Conservation (phyloP, 495 filamentous ascomycete genomes). For the Penicillium taxi region DNA sequence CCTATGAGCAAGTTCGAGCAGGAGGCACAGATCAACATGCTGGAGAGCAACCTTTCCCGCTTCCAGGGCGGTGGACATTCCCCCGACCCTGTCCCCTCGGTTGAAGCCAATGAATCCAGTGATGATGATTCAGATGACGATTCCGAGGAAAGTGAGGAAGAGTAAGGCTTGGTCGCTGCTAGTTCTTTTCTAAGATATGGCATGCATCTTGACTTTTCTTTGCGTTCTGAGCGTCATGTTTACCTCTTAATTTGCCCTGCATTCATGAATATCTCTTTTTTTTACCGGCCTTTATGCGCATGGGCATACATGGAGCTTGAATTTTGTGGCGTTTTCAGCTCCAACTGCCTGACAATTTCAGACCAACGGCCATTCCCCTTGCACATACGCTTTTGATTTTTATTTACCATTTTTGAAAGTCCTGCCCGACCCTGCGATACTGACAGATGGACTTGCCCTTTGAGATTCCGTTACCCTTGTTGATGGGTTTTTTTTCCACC, state of each 20-base stretch:
- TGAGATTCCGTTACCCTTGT: no score
- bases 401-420: no score
- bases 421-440: no score
- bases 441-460: no score
- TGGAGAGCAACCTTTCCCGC: constrained; percentile 50
- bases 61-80: constrained; percentile 39
- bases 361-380: no score
- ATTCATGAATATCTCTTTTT: no score
- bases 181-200: constrained; percentile 2
- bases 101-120: constrained; percentile 43
- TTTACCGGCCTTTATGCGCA: no score
- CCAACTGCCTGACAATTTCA: no score
- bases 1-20: constrained; percentile 95
- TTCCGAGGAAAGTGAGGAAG: constrained; percentile 48
- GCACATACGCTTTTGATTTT: no score
- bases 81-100: constrained; percentile 35
- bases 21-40: constrained; percentile 74
- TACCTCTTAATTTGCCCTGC: constrained; percentile 3
- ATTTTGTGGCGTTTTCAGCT: no score
- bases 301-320: not conserved
- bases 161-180: constrained; percentile 23
- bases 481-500: no score
- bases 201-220: constrained; percentile 16
- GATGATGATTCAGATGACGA: constrained; percentile 46
- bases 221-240: constrained; percentile 24